A percentile compares a stretch with the other conserved stretches of the same genome.
These are phyloP conservation scores for Talaromyces funiculosus DNA, from an alignment of 2,329 filamentous ascomycete species.

Conservation along the genomic window DNA sequence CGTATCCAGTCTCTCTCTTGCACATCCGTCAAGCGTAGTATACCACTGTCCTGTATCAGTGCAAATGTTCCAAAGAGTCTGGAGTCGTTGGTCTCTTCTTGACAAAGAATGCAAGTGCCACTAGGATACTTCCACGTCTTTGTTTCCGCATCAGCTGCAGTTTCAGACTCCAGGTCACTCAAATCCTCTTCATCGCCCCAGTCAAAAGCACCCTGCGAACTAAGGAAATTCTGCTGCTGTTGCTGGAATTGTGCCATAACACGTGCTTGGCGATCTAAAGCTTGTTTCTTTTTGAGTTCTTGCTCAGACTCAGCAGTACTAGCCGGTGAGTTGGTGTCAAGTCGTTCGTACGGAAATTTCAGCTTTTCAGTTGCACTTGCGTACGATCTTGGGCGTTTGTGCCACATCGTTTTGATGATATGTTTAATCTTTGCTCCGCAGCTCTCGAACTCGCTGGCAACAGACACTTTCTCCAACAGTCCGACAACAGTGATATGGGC, in stretches of 20 bases:
- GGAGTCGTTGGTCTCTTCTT: constrained; percentile 89
- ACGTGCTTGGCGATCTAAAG: constrained; percentile 78
- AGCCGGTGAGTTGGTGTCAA: constrained; percentile 78
- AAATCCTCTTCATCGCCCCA: constrained; percentile 83
- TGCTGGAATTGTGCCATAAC: constrained; percentile 99
- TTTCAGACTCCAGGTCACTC: constrained; percentile 54
- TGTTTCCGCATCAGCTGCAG: constrained; percentile 53
- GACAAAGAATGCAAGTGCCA: constrained; percentile 91
- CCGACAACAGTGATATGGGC: constrained; percentile 46
- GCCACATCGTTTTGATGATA: constrained; percentile 77
- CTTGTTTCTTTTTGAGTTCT: constrained; percentile 83
- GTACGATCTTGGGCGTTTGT: constrained; percentile 71
- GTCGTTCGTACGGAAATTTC: constrained; percentile 64
- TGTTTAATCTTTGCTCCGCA: constrained; percentile 80
- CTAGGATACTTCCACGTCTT: constrained; percentile 85
- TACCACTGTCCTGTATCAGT: constrained; percentile 76
- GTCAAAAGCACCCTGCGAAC: constrained; percentile 78
- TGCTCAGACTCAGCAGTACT: constrained; percentile 53
- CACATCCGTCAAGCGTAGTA: constrained; percentile 80
- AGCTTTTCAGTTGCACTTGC: constrained; percentile 57
- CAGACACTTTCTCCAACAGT: constrained; percentile 49
- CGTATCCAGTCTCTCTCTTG: constrained; percentile 76
- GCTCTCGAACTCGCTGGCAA: constrained; percentile 69
- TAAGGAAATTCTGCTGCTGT: constrained; percentile 91
- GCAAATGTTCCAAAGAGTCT: constrained; percentile 90